Percentiles rank a stretch among this genome's conserved stretches.
Conservation (phyloP, 1,284 basidiomycete species). For the Tilletia horrida region DNA sequence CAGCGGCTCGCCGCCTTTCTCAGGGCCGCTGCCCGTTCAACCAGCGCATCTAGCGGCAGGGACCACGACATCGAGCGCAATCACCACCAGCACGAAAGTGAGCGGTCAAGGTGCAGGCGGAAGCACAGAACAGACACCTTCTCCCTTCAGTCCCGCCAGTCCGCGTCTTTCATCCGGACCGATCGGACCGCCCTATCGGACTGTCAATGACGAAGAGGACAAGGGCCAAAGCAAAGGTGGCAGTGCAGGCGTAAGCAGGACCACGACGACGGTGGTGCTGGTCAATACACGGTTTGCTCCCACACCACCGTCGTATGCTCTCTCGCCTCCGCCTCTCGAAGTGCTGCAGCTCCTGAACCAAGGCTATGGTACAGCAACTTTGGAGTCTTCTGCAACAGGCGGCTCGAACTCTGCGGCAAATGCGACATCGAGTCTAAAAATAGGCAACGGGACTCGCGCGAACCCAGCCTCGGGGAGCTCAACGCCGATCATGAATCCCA, state of each 20-base stretch:
- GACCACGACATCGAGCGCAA: not conserved
- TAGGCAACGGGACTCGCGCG: not conserved
- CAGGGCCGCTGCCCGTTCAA: conserved; percentile 2
- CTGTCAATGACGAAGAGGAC: not conserved
- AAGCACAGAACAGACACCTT: not conserved
- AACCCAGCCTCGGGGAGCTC: not conserved
- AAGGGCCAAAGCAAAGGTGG: not conserved
- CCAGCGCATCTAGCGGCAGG: conserved; percentile 8
- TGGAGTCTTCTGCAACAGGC: not conserved
- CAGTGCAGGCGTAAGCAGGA: not conserved
- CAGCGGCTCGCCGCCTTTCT: conserved; percentile 13
- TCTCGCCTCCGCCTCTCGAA: conserved; percentile 5
- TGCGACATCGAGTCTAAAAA: too few species aligned
- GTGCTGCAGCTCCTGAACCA: conserved; percentile 3
- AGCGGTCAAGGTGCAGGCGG: too few species aligned
- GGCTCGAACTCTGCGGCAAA: too few species aligned
- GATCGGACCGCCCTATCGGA: not conserved
- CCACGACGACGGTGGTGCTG: conserved; percentile 4
- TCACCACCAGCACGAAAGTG: conserved; percentile 1
- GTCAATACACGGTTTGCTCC: conserved; percentile 6
- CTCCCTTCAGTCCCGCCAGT: not conserved
- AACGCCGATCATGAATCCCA: too few species aligned
- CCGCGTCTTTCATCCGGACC: not conserved
- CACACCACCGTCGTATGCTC: conserved; percentile 10
- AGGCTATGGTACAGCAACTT: not conserved